Evolutionary conservation across 2,329 filamentous ascomycete genomes (phyloP).

Genomic region (Aspergillus sp.): DNA sequence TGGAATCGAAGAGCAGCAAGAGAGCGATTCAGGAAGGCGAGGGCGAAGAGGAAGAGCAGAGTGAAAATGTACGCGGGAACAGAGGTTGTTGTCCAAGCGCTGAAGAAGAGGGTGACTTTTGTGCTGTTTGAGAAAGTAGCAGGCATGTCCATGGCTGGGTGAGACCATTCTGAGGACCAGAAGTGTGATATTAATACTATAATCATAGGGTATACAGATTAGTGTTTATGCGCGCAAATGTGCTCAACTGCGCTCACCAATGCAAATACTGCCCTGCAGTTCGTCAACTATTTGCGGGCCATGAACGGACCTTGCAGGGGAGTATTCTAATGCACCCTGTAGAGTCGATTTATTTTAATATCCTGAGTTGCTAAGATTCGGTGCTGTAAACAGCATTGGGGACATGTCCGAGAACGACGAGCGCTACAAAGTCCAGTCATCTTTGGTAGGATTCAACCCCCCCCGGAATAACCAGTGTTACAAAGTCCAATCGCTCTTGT

Average conservation of each 20-base stretch:
- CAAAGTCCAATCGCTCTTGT: background rate
- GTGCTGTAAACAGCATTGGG: too few relatives aligned
- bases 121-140: slow-evolving; percentile 10
- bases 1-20: slow-evolving; percentile 8
- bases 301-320: too few relatives aligned
- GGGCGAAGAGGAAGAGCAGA: background rate
- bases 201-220: background rate
- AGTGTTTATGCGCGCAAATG: background rate
- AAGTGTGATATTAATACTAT: too few relatives aligned
- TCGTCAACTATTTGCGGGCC: too few relatives aligned
- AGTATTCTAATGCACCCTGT: too few relatives aligned
- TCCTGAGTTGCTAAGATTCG: too few relatives aligned
- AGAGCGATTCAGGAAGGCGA: slow-evolving; percentile 10
- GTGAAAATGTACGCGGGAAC: slow-evolving; percentile 9
- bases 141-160: slow-evolving; percentile 1
- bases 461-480: background rate
- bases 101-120: slow-evolving; percentile 13
- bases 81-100: slow-evolving; percentile 11
- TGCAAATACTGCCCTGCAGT: too few relatives aligned
- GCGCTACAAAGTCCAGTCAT: too few relatives aligned
- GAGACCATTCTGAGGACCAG: too few relatives aligned
- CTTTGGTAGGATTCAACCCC: too few relatives aligned
- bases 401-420: too few relatives aligned
- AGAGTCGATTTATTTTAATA: too few relatives aligned
- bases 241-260: background rate